Base-by-base conservation (phyloP, 2,329 filamentous ascomycete species). In the Capronia epimyces region DNA sequence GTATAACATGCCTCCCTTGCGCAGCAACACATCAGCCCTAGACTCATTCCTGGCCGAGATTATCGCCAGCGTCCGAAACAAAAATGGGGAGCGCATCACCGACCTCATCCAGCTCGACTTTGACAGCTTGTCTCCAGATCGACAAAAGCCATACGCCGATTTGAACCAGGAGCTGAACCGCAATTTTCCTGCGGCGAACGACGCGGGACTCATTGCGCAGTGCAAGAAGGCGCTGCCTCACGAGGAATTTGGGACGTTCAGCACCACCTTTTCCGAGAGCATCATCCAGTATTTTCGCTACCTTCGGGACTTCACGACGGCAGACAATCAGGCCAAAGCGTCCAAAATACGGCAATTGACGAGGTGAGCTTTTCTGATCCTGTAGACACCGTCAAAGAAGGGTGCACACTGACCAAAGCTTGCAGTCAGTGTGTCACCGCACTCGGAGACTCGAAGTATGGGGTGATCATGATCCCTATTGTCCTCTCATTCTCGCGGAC, bases 401-500 rank as follows among this genome's bases (percentile, higher is more conserved):
- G 15, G 15, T 5, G 5, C n/a, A 20, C 15, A 18, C 37, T 39
- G 21, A 46, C 22, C 36, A 10, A 18, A 44, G 20, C 24, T 36
- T 48, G 42, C 52, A 91, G 88, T 63, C 85, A 89, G 61, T 93
- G 86, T 60, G 86, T 89, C 21, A 86, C 86, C 16, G 89, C 90
- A 0, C 80, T 96, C 42, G 81, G 83, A 5, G 85, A 95, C 63
- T 82, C 85, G 1, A 83, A 82, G 10, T 83, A 89, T 65, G 91
- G 91, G 25, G 79, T 84, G 24, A 78, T 95, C 62, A 81, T 96
- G 61, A 80, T 96, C 34, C 84, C 88, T 36, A 89, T 88, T 2
- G 87, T 89, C 64, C 83, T 95, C 61, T 85, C 86, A 24, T 79
- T 95, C 46, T 91, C 87, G 25, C 82, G 86, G 60, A 82, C 88